Conservation (phyloP, 192 early-diverging fungal species). For the Backusella tarrabulga region DNA sequence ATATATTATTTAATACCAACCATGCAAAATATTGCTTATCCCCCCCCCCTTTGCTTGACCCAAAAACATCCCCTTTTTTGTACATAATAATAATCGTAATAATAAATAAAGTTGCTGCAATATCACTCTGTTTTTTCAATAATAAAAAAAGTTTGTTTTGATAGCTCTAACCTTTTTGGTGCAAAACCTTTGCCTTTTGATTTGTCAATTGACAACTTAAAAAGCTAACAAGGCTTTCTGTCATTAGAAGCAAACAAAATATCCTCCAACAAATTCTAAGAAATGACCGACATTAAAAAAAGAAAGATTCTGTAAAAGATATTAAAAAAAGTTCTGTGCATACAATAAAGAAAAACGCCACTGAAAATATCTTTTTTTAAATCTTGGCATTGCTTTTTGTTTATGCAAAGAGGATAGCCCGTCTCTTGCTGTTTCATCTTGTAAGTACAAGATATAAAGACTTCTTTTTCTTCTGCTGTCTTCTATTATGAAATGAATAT, state of each 20-base stretch:
- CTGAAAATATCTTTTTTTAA: not conserved
- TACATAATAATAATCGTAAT: not conserved
- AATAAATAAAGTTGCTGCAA: not conserved
- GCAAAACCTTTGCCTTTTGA: not conserved
- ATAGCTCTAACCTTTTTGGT: not conserved
- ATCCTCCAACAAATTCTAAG: not conserved
- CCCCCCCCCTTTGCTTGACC: not conserved
- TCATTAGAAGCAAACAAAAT: not conserved
- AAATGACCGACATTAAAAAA: not conserved
- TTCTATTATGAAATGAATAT: not conserved
- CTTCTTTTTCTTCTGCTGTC: not conserved
- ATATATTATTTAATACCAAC: conserved; percentile 6
- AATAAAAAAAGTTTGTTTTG: not conserved
- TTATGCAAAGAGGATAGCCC: not conserved
- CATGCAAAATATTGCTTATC: conserved; percentile 4
- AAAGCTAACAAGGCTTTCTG: not conserved
- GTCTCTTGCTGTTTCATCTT: too few relatives aligned
- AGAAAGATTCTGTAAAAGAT: not conserved
- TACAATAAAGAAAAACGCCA: not conserved
- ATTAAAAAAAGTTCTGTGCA: not conserved
- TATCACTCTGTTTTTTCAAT: not conserved
- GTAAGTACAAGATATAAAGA: too few relatives aligned
- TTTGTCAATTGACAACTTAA: not conserved
- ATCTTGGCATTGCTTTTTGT: not conserved
- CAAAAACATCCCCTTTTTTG: not conserved